Evolutionary conservation across 2,329 filamentous ascomycete species (phyloP).

Genomic region (Salinomyces thailandicus): DNA sequence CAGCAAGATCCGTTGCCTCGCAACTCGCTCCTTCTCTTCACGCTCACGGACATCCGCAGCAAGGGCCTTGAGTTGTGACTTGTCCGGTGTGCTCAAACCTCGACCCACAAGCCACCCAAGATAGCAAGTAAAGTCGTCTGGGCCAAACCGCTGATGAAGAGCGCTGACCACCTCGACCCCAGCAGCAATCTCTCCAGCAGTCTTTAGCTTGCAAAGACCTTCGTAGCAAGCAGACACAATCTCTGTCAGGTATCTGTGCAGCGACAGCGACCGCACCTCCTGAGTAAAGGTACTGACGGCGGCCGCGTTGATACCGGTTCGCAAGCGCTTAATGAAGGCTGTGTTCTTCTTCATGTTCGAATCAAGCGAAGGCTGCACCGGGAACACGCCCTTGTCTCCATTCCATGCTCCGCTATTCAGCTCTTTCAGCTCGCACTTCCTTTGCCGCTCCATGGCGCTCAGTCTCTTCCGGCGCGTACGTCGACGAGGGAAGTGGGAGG

Average conservation of each 20-base stretch:
- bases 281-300: constrained; percentile 75
- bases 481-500: constrained; percentile 14
- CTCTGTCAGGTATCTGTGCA: constrained; percentile 94
- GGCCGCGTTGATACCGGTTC: constrained; percentile 73
- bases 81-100: constrained; percentile 84
- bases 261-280: constrained; percentile 79
- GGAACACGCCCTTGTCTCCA: constrained; percentile 74
- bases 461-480: constrained; percentile 15
- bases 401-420: constrained; percentile 82
- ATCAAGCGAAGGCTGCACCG: constrained; percentile 70
- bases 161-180: constrained; percentile 89
- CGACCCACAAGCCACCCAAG: constrained; percentile 88
- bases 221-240: constrained; percentile 94
- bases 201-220: constrained; percentile 83
- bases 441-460: constrained; percentile 39
- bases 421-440: constrained; percentile 65
- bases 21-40: constrained; percentile 88
- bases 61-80: constrained; percentile 66
- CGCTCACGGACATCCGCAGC: constrained; percentile 75
- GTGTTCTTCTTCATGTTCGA: constrained; percentile 97
- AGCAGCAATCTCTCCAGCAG: constrained; percentile 80
- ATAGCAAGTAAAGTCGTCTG: constrained; percentile 79
- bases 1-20: constrained; percentile 73
- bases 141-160: constrained; percentile 90
- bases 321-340: constrained; percentile 90